Conservation (phyloP, 768 basidiomycete genomes). For the Gelatoporia subvermispora region DNA sequence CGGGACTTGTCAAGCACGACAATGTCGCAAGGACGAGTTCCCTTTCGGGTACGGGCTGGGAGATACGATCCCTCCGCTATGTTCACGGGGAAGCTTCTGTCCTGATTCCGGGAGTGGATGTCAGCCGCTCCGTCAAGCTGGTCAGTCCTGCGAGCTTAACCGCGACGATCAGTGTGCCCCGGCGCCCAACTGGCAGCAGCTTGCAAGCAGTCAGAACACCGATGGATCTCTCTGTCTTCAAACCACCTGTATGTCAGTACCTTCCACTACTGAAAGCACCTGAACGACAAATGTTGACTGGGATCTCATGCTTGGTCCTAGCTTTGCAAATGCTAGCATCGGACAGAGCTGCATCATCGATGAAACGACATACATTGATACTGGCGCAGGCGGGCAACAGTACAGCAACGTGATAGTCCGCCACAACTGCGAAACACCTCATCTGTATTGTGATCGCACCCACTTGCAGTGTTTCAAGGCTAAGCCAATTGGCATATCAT, state of each 20-base stretch:
- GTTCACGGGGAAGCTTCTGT: slow-evolving; percentile 50
- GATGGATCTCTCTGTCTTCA: slow-evolving; percentile 59
- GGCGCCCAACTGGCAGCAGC: slow-evolving; percentile 34
- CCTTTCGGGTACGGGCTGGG: slow-evolving; percentile 43
- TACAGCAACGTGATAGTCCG: slow-evolving; percentile 49
- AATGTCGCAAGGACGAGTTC: slow-evolving; percentile 58
- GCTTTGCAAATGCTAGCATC: slow-evolving; percentile 52
- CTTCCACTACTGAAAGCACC: not conserved
- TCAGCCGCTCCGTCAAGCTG: slow-evolving; percentile 33
- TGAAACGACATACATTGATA: slow-evolving; percentile 47
- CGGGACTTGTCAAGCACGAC: slow-evolving; percentile 41
- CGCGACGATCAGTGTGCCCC: slow-evolving; percentile 54
- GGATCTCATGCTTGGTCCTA: slow-evolving; percentile 16
- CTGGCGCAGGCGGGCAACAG: slow-evolving; percentile 33
- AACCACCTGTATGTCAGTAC: slow-evolving; percentile 50
- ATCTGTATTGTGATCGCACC: slow-evolving; percentile 49
- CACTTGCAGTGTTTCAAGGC: slow-evolving; percentile 39
- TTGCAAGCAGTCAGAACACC: slow-evolving; percentile 37
- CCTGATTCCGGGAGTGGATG: slow-evolving; percentile 66
- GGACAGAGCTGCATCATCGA: slow-evolving; percentile 49
- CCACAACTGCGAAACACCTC: slow-evolving; percentile 51
- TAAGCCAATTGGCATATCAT: slow-evolving; percentile 37
- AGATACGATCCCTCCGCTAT: slow-evolving; percentile 46
- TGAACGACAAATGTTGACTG: not conserved
- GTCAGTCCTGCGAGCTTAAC: slow-evolving; percentile 52